These are phyloP conservation scores for Herpetospermum pedunculosum DNA, from an alignment of 306 rosid species.

Conservation along the genomic window DNA sequence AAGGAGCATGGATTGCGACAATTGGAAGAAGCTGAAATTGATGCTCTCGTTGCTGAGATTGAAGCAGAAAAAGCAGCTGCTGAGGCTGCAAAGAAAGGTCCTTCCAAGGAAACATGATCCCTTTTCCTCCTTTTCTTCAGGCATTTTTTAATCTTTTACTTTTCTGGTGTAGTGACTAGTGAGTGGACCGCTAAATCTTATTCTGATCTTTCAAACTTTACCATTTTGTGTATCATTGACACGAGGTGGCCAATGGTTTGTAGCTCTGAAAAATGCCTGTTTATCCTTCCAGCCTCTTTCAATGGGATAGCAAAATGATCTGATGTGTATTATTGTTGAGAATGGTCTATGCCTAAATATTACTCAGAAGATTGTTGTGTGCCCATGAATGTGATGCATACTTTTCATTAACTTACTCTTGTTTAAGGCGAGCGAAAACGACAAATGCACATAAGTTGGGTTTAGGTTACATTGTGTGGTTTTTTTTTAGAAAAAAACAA, in stretches of 20 bases:
- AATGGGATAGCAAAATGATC: background rate
- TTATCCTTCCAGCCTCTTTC: background rate
- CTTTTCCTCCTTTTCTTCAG: background rate
- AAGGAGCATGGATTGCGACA: conserved; percentile 70
- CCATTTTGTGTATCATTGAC: background rate
- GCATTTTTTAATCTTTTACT: background rate
- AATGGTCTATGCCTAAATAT: background rate
- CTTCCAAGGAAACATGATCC: conserved; percentile 67
- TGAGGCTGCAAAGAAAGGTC: conserved; percentile 95
- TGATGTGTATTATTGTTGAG: background rate
- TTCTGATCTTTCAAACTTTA: background rate
- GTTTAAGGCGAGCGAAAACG: background rate
- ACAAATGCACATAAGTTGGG: background rate
- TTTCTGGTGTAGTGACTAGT: background rate
- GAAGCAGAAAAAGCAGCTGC: conserved; percentile 98
- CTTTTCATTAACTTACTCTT: background rate
- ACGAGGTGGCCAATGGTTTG: background rate
- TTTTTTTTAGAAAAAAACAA: too few relatives aligned
- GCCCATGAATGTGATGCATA: background rate
- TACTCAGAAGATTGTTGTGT: background rate
- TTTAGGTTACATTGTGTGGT: too few relatives aligned
- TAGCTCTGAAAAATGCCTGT: background rate
- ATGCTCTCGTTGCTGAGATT: conserved; percentile 89
- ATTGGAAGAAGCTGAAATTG: conserved; percentile 94
- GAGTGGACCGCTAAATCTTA: background rate